Evolutionary conservation across 2,329 filamentous ascomycete species (phyloP).

Genomic region (Cladobotryum mycophilum): DNA sequence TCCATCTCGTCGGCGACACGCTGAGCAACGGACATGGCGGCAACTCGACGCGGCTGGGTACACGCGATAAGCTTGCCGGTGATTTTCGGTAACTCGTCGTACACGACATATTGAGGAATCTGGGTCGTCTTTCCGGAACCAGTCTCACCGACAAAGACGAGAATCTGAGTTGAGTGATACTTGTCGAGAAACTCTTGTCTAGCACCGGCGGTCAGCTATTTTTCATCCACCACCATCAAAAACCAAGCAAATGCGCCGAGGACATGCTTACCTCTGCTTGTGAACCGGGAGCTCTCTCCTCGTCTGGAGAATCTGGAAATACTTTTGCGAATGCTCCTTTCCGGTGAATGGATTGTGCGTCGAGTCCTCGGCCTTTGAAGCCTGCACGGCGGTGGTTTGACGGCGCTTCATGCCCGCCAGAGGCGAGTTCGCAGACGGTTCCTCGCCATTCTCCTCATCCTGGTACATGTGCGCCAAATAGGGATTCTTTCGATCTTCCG

Average conservation of each 20-base stretch:
- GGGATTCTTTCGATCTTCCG: slow-evolving; percentile 55
- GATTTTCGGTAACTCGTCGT: slow-evolving; percentile 86
- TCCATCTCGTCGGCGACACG: slow-evolving; percentile 98
- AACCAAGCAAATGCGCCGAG: background rate
- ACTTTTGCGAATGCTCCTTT: slow-evolving; percentile 68
- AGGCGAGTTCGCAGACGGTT: slow-evolving; percentile 35
- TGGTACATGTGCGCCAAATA: slow-evolving; percentile 89
- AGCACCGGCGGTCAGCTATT: background rate
- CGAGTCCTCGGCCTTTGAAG: slow-evolving; percentile 68
- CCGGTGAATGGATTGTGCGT: slow-evolving; percentile 83
- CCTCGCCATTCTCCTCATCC: slow-evolving; percentile 29
- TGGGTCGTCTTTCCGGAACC: slow-evolving; percentile 99
- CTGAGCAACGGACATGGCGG: slow-evolving; percentile 96
- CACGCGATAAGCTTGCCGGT: slow-evolving; percentile 89
- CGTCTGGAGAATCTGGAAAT: slow-evolving; percentile 82
- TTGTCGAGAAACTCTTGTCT: slow-evolving; percentile 88
- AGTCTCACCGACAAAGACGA: slow-evolving; percentile 98
- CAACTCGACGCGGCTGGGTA: slow-evolving; percentile 95
- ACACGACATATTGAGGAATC: slow-evolving; percentile 97
- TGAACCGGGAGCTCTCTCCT: slow-evolving; percentile 85
- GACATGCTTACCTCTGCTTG: slow-evolving; percentile 63
- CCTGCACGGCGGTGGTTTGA: slow-evolving; percentile 70
- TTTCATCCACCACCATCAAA: background rate
- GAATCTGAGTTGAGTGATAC: slow-evolving; percentile 90
- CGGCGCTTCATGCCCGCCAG: slow-evolving; percentile 69